A percentile compares a stretch with the other conserved stretches of the same genome.
These are phyloP conservation scores for Phialocephala subalpina DNA, from an alignment of 2,329 filamentous ascomycete genomes.

Conservation along the genomic window DNA sequence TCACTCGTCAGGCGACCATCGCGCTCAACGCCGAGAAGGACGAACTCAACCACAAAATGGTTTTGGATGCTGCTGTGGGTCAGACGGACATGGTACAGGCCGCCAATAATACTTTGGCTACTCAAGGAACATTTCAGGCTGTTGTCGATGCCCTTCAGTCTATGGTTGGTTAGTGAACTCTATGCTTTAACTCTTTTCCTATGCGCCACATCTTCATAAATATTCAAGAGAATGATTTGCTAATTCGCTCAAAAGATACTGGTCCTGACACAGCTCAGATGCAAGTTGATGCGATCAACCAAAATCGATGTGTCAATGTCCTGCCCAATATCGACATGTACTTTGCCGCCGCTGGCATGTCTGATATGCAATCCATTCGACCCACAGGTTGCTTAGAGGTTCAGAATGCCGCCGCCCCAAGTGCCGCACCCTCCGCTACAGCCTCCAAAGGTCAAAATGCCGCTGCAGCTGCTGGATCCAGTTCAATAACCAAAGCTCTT, in stretches of 20 bases:
- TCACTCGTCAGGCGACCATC: slow-evolving; percentile 20
- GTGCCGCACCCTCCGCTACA: no score
- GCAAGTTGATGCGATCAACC: slow-evolving; percentile 21
- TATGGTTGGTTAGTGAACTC: slow-evolving; percentile 9
- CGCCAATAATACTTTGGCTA: slow-evolving; percentile 21
- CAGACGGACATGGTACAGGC: slow-evolving; percentile 14
- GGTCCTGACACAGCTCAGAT: slow-evolving; percentile 24
- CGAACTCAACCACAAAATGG: slow-evolving; percentile 26
- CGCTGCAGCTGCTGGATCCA: background rate
- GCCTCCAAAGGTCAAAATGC: no score
- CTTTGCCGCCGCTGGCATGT: slow-evolving; percentile 20
- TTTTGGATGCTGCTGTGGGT: slow-evolving; percentile 16
- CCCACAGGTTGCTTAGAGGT: slow-evolving; percentile 24
- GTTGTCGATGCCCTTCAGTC: slow-evolving; percentile 24
- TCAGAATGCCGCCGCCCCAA: slow-evolving; percentile 1
- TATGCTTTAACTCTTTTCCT: no score
- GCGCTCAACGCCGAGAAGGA: slow-evolving; percentile 23
- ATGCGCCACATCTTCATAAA: no score
- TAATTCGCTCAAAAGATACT: background rate
- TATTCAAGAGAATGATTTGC: no score
- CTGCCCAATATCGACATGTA: slow-evolving; percentile 25
- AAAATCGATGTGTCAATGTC: slow-evolving; percentile 24
- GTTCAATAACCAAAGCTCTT: background rate
- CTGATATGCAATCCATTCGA: slow-evolving; percentile 4
- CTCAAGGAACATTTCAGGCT: slow-evolving; percentile 22